Base-by-base conservation (phyloP, 2,329 filamentous ascomycete genomes). In the Coniochaeta prunicola region DNA sequence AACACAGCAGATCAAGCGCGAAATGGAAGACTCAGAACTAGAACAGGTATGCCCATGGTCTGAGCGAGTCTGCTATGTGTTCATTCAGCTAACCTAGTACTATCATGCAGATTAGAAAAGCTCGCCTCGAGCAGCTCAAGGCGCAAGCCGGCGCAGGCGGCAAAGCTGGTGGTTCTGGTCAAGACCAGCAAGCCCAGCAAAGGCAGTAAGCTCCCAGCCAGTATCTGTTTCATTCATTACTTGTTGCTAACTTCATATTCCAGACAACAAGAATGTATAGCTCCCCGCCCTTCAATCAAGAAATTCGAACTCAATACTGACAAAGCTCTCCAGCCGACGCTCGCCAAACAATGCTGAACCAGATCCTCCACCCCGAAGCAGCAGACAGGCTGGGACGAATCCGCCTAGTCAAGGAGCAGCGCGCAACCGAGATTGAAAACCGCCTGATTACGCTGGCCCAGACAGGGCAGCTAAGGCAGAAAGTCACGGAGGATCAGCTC, bases 361-460 rank as follows among this genome's bases (percentile, higher is more conserved):
- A 97, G 75, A 97, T 99, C 78, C 90, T 99, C 62, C 88, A 92
- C 68, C 94, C 94, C 65, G 91, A 93, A 70, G 94, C 94, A 19
- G 90, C 91, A 61, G 94, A 99, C 77, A 90, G 94, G 15, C 83
- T 99, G 1, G 91, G 91, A 59, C 91, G 94, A 64, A 97, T 99
- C 76, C 89, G 93, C 34, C 86, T 99, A 61, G 94, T 99, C 70
- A 97, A 97, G 77, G 91, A 92, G 72, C 87, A 88, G 66, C 90
- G 94, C 68, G 94, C 94, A 36, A 84, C 82, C 62, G 92, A 97
- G 69, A 85, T 99, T 59, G 94, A 99, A 79, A 92, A 96, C 80
- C 78, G 93, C 56, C 83, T 99, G 59, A 92, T 99, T 73, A 92
- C 88, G 86, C 84, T 99, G 59, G 93, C 94, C 60, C 86, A 92